phyloP scores from a whole-genome alignment of 1,284 basidiomycete species.

The Quambalaria eucalypti region DNA sequence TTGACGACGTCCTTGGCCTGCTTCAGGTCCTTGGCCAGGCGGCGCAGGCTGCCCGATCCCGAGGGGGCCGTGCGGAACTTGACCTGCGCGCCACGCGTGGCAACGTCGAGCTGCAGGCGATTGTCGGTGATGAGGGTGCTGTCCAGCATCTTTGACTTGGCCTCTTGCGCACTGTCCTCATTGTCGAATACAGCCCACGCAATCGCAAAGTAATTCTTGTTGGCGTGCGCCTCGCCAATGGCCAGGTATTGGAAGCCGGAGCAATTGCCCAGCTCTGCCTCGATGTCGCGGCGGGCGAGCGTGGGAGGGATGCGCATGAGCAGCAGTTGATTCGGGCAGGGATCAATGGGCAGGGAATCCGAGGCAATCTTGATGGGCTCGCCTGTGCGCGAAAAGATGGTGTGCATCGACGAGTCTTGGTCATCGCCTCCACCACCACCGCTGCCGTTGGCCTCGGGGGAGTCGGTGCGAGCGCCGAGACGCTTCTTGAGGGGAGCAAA shows the following conservation, averaged over 20 bases:
- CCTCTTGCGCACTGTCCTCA: constrained; percentile 4
- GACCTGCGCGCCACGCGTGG: constrained; percentile 27
- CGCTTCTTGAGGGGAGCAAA: not conserved
- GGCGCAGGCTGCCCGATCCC: constrained; percentile 24
- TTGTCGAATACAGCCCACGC: constrained; percentile 38
- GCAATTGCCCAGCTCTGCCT: constrained; percentile 21
- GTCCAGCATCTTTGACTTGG: not conserved
- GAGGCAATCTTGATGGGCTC: constrained; percentile 11
- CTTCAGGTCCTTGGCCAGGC: constrained; percentile 25
- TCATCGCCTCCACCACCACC: constrained; percentile 1
- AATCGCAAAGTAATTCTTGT: constrained; percentile 28
- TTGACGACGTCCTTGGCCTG: constrained; percentile 28
- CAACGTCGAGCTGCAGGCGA: constrained; percentile 26
- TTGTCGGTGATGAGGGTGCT: constrained; percentile 16
- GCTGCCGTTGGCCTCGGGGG: not conserved
- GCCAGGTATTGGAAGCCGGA: constrained; percentile 38
- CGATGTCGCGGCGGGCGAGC: constrained; percentile 20
- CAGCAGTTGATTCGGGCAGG: constrained; percentile 29
- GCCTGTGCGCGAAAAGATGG: constrained; percentile 18
- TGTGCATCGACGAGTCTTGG: not conserved
- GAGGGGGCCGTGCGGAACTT: constrained; percentile 32
- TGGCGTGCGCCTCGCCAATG: constrained; percentile 33
- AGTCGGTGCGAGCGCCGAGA: not conserved
- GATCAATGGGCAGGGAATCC: constrained; percentile 22
- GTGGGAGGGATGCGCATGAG: constrained; percentile 30